phyloP scores from a whole-genome alignment of 2,329 filamentous ascomycete genomes.

The Colletotrichum somersetense region DNA sequence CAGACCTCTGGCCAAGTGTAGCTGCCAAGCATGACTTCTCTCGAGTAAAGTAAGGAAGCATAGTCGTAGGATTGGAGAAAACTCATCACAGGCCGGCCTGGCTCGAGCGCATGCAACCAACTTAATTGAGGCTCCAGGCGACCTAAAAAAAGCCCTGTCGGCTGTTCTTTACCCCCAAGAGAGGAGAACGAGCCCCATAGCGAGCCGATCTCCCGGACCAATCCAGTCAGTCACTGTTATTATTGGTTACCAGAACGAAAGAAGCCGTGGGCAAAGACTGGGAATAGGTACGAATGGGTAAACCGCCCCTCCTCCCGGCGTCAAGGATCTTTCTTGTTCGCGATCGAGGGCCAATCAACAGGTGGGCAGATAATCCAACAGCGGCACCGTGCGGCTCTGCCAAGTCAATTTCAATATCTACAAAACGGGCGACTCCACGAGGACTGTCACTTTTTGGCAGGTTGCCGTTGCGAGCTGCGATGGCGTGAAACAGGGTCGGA shows the following conservation, averaged over 20 bases:
- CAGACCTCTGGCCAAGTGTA: too few relatives aligned
- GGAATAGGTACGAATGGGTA: not conserved
- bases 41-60: not conserved
- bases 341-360: slow-evolving; percentile 2
- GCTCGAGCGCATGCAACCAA: not conserved
- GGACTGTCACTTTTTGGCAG: not conserved
- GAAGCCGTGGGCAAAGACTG: not conserved
- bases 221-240: not conserved
- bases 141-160: too few relatives aligned
- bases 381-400: slow-evolving; percentile 10
- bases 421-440: slow-evolving; percentile 15
- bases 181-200: too few relatives aligned
- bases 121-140: too few relatives aligned
- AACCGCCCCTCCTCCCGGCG: not conserved
- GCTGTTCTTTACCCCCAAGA: too few relatives aligned
- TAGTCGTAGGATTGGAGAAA: too few relatives aligned
- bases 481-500: slow-evolving; percentile 14
- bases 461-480: not conserved
- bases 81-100: not conserved
- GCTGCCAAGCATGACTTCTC: too few relatives aligned
- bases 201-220: not conserved
- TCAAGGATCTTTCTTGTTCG: not conserved
- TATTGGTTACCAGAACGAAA: not conserved
- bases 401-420: slow-evolving; percentile 4
- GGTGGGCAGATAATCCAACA: not conserved